phyloP scores from a whole-genome alignment of 169 alveolate species.

The Plasmodium inui region DNA sequence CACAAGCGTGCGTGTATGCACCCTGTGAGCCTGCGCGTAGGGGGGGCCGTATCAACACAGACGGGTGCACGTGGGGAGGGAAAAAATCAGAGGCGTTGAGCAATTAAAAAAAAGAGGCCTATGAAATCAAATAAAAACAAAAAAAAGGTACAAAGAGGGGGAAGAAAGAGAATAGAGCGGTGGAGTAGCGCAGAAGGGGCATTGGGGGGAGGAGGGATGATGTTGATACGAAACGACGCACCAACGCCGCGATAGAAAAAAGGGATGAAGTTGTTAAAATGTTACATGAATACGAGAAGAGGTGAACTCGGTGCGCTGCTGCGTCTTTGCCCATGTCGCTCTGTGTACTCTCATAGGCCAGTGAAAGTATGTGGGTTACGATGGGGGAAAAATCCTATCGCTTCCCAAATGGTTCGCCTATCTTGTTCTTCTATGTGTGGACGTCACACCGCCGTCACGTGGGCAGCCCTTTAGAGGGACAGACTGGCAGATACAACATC shows the following conservation, averaged over 20 bases:
- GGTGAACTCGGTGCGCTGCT: not conserved
- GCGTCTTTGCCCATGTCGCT: not conserved
- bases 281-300: not conserved
- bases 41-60: not conserved
- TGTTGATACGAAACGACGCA: not conserved
- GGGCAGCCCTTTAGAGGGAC: not conserved
- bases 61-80: not conserved
- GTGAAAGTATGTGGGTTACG: not conserved
- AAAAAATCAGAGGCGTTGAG: not conserved
- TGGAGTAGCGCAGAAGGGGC: not conserved
- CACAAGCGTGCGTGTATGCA: not conserved
- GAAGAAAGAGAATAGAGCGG: not conserved
- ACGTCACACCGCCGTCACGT: not conserved
- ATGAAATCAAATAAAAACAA: conserved; percentile 7
- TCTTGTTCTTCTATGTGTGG: not conserved
- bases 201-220: not conserved
- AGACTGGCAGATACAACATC: not conserved
- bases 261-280: not conserved
- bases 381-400: not conserved
- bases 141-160: not conserved
- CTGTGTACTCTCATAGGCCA: not conserved
- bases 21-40: not conserved
- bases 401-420: not conserved
- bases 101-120: conserved; percentile 2
- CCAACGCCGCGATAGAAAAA: not conserved